Percentiles rank a stretch among this genome's conserved stretches.
Conservation (phyloP, 2,329 filamentous ascomycete genomes). For the Ophiostoma montium region DNA sequence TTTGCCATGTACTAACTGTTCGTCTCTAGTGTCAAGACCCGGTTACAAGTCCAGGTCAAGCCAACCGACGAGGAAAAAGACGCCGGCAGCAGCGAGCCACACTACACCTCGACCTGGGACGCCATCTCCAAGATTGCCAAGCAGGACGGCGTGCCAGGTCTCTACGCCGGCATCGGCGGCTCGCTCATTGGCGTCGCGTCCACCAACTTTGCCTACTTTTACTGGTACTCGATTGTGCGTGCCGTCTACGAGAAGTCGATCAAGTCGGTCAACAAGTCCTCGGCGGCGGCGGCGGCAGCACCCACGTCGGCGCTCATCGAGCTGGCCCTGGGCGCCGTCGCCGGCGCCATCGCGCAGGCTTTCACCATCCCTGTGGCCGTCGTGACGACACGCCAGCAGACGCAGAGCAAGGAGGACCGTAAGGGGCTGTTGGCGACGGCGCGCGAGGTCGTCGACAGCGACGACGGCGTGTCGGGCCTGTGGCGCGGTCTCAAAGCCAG, state of each 20-base stretch:
- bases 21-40: constrained; percentile 69
- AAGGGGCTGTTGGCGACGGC: constrained; percentile 82
- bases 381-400: constrained; percentile 91
- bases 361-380: constrained; percentile 96
- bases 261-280: constrained; percentile 25
- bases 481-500: constrained; percentile 96
- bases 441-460: constrained; percentile 74
- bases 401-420: constrained; percentile 67
- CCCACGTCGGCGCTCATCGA: constrained; percentile 69
- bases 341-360: constrained; percentile 81
- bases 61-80: constrained; percentile 38
- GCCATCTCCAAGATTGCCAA: constrained; percentile 73
- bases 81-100: constrained; percentile 37
- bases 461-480: constrained; percentile 76
- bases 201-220: constrained; percentile 98
- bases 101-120: constrained; percentile 81
- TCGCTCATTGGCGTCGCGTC: constrained; percentile 84
- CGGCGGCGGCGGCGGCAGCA: constrained; percentile 5
- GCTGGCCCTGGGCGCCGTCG: constrained; percentile 69
- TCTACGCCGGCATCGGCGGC: constrained; percentile 82
- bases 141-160: constrained; percentile 63
- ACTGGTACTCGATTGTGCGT: constrained; percentile 90
- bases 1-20: constrained; percentile 7
- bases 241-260: constrained; percentile 57
- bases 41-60: constrained; percentile 88